These are phyloP conservation scores for Graphilbum sp. DNA, from an alignment of 2,329 filamentous ascomycete species.

Conservation along the genomic window DNA sequence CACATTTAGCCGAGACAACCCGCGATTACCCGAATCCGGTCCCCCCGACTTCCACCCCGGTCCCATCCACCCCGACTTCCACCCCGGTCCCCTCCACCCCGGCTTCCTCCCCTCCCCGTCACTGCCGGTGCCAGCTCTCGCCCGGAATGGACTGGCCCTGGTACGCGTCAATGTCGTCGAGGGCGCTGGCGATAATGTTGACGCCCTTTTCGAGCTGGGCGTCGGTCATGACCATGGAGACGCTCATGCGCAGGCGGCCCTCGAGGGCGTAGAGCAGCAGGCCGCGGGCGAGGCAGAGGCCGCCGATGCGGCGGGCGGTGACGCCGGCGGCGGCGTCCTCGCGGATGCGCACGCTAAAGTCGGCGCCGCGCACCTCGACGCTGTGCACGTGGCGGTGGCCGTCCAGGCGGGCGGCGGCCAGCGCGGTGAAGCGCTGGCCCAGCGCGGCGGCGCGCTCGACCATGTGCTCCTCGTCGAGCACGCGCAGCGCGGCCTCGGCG, in stretches of 20 bases:
- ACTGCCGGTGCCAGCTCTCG: not conserved
- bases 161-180: not conserved
- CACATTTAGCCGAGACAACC: too few species aligned
- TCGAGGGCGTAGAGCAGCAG: not conserved
- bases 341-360: not conserved
- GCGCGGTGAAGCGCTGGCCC: not conserved
- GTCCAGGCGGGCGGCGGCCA: not conserved
- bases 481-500: not conserved
- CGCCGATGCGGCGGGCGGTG: not conserved
- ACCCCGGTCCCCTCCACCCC: too few species aligned
- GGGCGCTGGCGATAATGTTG: not conserved
- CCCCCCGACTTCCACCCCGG: too few species aligned
- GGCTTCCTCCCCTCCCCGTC: too few species aligned
- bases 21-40: too few species aligned
- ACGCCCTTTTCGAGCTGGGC: not conserved
- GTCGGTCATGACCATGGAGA: not conserved
- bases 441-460: not conserved
- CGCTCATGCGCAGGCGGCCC: not conserved
- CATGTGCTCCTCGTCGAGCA: not conserved
- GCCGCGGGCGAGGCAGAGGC: not conserved
- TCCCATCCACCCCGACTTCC: too few species aligned
- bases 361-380: too few species aligned
- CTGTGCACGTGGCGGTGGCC: not conserved
- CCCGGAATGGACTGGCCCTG: not conserved
- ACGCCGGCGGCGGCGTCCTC: not conserved